Percentiles rank a stretch among this genome's conserved stretches.
Conservation (phyloP, 345 rosid genomes). For the rapeseed (Brassica napus) region Da-Ae NC_063442.1:4474501-4475000, state of each 20-base stretch:
- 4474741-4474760: neutral
- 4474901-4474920: neutral
- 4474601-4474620: slow-evolving; percentile 20
- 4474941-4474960: neutral
- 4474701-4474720: neutral
- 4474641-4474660: too few relatives aligned
- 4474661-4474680: neutral
- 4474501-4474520: slow-evolving; percentile 21
- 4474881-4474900: neutral
- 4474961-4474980: neutral
- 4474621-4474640: neutral
- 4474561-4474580: slow-evolving; percentile 16
- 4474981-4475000: neutral
- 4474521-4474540: slow-evolving; percentile 36
- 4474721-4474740: neutral
- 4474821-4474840: neutral
- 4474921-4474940: neutral
- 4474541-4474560: slow-evolving; percentile 28
- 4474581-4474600: neutral
- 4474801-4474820: neutral
- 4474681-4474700: too few relatives aligned
- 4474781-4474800: neutral
- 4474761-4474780: neutral
- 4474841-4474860: too few relatives aligned
- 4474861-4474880: neutral